Evolutionary conservation across 805 yeast species (phyloP).

Genomic region (Yamadazyma kitorensis): DNA sequence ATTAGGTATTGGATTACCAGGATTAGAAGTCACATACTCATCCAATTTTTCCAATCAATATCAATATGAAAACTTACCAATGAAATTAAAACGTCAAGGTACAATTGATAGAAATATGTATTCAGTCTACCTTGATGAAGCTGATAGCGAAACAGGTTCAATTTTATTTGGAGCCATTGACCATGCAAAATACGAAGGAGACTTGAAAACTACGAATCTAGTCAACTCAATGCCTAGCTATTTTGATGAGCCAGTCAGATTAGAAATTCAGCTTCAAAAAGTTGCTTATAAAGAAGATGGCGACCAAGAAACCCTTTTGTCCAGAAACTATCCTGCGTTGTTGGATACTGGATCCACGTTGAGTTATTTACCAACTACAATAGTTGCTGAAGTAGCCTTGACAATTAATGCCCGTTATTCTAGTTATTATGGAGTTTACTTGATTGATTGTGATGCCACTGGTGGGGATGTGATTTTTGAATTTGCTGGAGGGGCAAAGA

Average conservation of each 20-base stretch:
- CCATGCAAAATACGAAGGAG: slow-evolving; percentile 34
- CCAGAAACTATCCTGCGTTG: neutral
- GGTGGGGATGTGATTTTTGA: no score
- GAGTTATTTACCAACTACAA: neutral
- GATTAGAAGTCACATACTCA: slow-evolving; percentile 56
- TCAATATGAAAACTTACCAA: slow-evolving; percentile 32
- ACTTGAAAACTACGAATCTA: slow-evolving; percentile 26
- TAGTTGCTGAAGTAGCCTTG: neutral
- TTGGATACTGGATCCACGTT: neutral
- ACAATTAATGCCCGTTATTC: neutral
- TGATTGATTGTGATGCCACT: neutral
- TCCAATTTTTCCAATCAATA: slow-evolving; percentile 12
- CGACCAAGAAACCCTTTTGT: neutral
- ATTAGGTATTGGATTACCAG: slow-evolving; percentile 67
- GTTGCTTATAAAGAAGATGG: slow-evolving; percentile 7
- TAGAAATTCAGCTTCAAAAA: neutral
- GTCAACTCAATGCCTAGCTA: no score
- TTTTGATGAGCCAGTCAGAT: slow-evolving; percentile 15
- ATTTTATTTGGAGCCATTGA: slow-evolving; percentile 44
- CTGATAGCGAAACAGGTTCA: slow-evolving; percentile 24
- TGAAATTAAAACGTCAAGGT: slow-evolving; percentile 28
- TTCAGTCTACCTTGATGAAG: slow-evolving; percentile 28
- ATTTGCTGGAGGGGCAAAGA: no score
- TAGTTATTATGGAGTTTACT: neutral
- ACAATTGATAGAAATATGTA: slow-evolving; percentile 29